These are phyloP conservation scores for Fulvia fulva DNA, from an alignment of 2,329 filamentous ascomycete genomes.

Conservation along the genomic window DNA sequence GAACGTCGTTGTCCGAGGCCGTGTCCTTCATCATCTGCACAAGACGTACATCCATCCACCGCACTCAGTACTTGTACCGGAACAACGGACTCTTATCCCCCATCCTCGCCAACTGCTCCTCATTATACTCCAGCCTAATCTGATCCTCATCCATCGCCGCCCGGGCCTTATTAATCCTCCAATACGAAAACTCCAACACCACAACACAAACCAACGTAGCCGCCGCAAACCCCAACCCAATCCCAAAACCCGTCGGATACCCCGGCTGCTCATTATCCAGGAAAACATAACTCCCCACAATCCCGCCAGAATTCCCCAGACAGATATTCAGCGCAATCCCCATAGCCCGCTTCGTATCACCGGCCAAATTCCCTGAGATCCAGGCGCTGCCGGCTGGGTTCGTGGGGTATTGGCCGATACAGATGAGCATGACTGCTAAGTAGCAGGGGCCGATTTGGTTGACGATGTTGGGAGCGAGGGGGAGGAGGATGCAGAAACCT, in stretches of 20 bases:
- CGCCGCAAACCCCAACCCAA: conserved; percentile 24
- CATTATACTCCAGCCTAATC: conserved; percentile 32
- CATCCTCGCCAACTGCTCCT: conserved; percentile 32
- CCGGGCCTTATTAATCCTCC: conserved; percentile 34
- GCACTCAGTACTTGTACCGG: conserved; percentile 3
- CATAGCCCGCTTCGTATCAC: conserved; percentile 35
- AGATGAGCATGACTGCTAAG: conserved; percentile 26
- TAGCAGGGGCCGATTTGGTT: conserved; percentile 12
- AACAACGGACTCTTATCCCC: conserved; percentile 38
- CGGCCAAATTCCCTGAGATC: conserved; percentile 31
- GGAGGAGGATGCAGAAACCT: conserved; percentile 21
- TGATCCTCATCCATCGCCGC: conserved; percentile 33
- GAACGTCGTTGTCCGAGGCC: neutral
- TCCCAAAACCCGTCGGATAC: conserved; percentile 25
- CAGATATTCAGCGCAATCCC: conserved; percentile 39
- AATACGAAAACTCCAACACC: conserved; percentile 28
- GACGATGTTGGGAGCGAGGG: conserved; percentile 18
- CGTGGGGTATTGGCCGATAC: conserved; percentile 23
- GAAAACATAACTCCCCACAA: conserved; percentile 38
- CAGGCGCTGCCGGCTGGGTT: conserved; percentile 28
- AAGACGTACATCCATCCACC: neutral
- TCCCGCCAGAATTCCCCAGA: conserved; percentile 41
- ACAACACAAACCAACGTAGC: conserved; percentile 22
- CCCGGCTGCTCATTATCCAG: conserved; percentile 32
- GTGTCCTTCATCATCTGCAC: neutral